Conservation (phyloP, 1,139 yeast species). For the Debaryomycetaceae sp. region DNA sequence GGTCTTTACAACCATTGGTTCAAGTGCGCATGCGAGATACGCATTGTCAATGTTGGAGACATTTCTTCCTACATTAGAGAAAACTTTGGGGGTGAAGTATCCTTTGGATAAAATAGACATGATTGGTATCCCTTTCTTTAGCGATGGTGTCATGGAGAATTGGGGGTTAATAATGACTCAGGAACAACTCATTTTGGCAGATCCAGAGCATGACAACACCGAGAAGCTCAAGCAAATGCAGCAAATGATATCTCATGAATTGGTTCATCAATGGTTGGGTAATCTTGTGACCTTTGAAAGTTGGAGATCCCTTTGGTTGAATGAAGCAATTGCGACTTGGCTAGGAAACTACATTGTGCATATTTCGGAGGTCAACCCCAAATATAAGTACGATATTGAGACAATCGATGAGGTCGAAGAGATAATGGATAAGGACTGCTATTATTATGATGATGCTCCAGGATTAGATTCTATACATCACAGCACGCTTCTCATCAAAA, state of each 20-base stretch:
- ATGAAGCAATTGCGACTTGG: constrained; percentile 75
- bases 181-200: constrained; percentile 44
- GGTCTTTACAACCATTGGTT: constrained; percentile 56
- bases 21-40: constrained; percentile 37
- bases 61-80: constrained; percentile 44
- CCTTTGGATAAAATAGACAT: constrained; percentile 65
- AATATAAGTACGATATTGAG: constrained; percentile 17
- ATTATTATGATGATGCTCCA: constrained; percentile 18
- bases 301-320: constrained; percentile 68
- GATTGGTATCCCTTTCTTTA: constrained; percentile 62
- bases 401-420: constrained; percentile 34
- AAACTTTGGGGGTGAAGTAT: constrained; percentile 38
- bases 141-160: constrained; percentile 79
- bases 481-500: constrained; percentile 23
- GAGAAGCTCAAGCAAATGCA: constrained; percentile 27
- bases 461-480: constrained; percentile 24
- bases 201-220: constrained; percentile 13
- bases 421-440: constrained; percentile 40
- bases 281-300: constrained; percentile 61
- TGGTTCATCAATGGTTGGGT: constrained; percentile 79
- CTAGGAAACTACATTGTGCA: constrained; percentile 47
- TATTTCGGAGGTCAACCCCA: constrained; percentile 22
- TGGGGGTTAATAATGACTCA: constrained; percentile 65
- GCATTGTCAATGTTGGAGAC: constrained; percentile 50
- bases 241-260: constrained; percentile 64